Evolutionary conservation across 805 yeast species (phyloP), one percentile per base, ranked within the genome.

Genomic region (Kodamaea nitidulidarum): DNA sequence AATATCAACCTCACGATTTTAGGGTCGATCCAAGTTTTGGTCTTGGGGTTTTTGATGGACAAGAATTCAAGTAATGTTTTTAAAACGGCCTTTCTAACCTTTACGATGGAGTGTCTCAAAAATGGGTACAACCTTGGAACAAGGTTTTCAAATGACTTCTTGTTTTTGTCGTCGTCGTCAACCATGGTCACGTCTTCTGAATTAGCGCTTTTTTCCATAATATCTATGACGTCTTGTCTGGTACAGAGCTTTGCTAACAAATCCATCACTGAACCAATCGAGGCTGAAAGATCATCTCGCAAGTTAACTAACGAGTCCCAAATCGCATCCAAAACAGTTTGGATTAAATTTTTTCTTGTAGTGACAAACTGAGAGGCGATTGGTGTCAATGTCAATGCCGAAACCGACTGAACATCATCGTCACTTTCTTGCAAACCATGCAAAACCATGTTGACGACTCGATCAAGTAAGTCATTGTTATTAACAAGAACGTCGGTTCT

Each of bases 341-440:
- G 70, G 3, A 76, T 71, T 17, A 80, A 56, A 27, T 67, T 68
- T 14, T 73, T 65, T 38, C 81, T 76, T 32, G 83, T 64, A 27
- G 73, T 67, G n/a, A 90, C 90, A 58, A 91, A 87, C 47, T 87
- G 86, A n/a, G 74, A 70, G 1, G 96, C 88, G 34, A 93, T 86
- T 3, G 98, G 98, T 0, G 91, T 72, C 38, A 93, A 66, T 1
- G 96, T 88, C 2, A 95, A 84, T 0, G 98, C 98, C 16, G 96
- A 88, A 33, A 91, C 96, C 7, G 96, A 88, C 59, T 95, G 97
- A 17, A 93, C 98, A 58, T 93, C 99, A 59, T 90, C 98, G 51
- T 88, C 95, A 39, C 79, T 73, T 46, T 80, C 81, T 38, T 67
- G 62, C 35, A 93, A 65, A 3, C 97, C 96, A 61, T 85, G 87